Base-by-base conservation (phyloP, 2,329 filamentous ascomycete species). In the Setomelanomma holmii region DNA sequence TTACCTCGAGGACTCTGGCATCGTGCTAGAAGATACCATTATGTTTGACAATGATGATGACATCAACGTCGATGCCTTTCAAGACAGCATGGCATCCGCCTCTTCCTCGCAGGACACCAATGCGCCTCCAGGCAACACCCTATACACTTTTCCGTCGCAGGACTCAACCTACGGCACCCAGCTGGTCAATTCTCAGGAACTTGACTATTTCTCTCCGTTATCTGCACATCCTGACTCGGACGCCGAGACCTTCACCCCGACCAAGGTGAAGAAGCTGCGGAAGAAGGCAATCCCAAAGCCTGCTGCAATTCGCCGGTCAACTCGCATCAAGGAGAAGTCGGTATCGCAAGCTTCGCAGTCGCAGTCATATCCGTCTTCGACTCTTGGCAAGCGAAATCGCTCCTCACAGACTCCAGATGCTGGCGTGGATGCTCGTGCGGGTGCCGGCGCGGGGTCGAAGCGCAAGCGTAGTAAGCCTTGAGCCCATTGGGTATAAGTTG, bases 1-100 rank as follows among this genome's bases (percentile, higher is more conserved):
- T 12, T 10, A 4, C 27, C 10, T 10, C 1, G 55, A 52, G 10
- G 45, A 40, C 16, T 51, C 52, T 11, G 44, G 21, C 4, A 53
- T 49, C n/a, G 40, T 14, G 8, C 17, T 34, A 36, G 19, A 38
- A 16, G 46, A 45, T 20, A 42, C 14, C 4, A 5, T n/a, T 10
- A 19, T 19, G 16, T 27, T 7, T 19, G 27, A 30, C 5, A 14
- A 30, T 14, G 27, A 14, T 14, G 27, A 30, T 30, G 10, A 8
- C 5, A 10, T 14, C 5, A 2, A 8, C 27, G n/a, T n/a, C n/a
- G n/a, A n/a, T 4, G 14, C 27, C 10, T 30, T 8, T 30, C 27
- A 8, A 30, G 14, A 8, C 27, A 30, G 10, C 10, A 30, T 14
- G 14, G 3, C 27, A 30, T 2, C 3, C 27, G 27, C 27, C 10